Evolutionary conservation across 164 flowering plant species (phyloP).

Genomic region (Liquidambar formosana): DNA sequence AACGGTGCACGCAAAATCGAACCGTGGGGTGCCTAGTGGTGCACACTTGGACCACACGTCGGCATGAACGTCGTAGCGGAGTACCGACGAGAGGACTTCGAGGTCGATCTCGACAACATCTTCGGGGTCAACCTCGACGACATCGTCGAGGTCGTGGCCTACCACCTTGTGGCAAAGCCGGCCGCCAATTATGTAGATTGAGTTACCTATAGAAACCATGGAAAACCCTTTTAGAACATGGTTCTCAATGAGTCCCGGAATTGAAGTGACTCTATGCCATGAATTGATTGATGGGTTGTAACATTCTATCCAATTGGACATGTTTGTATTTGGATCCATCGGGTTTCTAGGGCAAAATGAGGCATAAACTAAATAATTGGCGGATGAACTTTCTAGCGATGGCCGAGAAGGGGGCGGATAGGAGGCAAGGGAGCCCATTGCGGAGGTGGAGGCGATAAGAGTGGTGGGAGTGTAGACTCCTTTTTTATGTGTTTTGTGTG

Average conservation of each 20-base stretch:
- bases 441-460: background rate
- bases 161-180: slow-evolving; percentile 29
- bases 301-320: slow-evolving; percentile 43
- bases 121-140: slow-evolving; percentile 20
- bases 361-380: slow-evolving; percentile 22
- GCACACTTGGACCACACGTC: slow-evolving; percentile 43
- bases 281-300: slow-evolving; percentile 46
- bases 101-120: slow-evolving; percentile 22
- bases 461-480: no score
- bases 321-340: background rate
- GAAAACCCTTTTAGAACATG: slow-evolving; percentile 52
- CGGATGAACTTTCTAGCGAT: slow-evolving; percentile 12
- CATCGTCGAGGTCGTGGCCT: background rate
- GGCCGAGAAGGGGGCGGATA: slow-evolving; percentile 7
- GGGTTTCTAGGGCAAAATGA: slow-evolving; percentile 32
- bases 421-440: slow-evolving; percentile 37
- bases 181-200: slow-evolving; percentile 54
- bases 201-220: slow-evolving; percentile 43
- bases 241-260: slow-evolving; percentile 37
- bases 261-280: slow-evolving; percentile 34
- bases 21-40: slow-evolving; percentile 38
- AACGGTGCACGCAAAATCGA: slow-evolving; percentile 52
- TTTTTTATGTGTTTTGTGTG: background rate
- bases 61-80: slow-evolving; percentile 26
- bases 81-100: slow-evolving; percentile 27